phyloP scores from a whole-genome alignment of 176 grass and related monocot genomes.

The Triticum aestivum region DNA sequence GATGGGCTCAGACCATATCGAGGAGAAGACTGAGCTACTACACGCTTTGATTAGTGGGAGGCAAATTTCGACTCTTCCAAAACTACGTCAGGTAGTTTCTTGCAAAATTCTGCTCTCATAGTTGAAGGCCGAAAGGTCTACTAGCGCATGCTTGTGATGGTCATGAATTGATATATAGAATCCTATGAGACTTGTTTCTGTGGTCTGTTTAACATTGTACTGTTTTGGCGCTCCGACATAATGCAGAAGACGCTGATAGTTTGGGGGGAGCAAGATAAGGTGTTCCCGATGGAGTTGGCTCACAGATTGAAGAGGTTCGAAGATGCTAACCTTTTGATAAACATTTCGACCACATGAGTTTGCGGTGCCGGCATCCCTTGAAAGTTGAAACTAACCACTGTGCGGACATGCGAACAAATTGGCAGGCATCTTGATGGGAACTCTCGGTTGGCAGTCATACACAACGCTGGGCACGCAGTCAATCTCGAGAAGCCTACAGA shows the following conservation, averaged over 20 bases:
- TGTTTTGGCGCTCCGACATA: neutral
- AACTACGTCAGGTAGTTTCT: constrained; percentile 62
- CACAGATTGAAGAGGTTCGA: constrained; percentile 75
- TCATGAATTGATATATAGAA: neutral
- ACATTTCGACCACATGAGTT: neutral
- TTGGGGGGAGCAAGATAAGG: constrained; percentile 80
- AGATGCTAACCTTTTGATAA: neutral
- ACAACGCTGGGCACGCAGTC: constrained; percentile 83
- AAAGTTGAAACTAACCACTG: neutral
- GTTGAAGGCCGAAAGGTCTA: neutral
- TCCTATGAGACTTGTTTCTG: neutral
- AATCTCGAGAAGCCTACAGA: constrained; percentile 87
- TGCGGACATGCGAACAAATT: constrained; percentile 6
- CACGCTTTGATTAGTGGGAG: constrained; percentile 62
- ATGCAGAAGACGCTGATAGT: constrained; percentile 69
- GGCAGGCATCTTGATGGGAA: constrained; percentile 79
- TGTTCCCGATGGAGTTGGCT: constrained; percentile 93
- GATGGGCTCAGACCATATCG: constrained; percentile 70
- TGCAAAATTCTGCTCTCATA: neutral
- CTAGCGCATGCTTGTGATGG: neutral
- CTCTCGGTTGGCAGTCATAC: constrained; percentile 65
- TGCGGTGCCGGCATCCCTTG: neutral
- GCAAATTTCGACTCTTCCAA: constrained; percentile 69
- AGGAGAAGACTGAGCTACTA: constrained; percentile 79
- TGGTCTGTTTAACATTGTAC: neutral